A percentile compares a stretch with the other conserved stretches of the same genome.
phyloP scores from a whole-genome alignment of 2,329 filamentous ascomycete genomes.

The Sporothrix euskadiensis region DNA sequence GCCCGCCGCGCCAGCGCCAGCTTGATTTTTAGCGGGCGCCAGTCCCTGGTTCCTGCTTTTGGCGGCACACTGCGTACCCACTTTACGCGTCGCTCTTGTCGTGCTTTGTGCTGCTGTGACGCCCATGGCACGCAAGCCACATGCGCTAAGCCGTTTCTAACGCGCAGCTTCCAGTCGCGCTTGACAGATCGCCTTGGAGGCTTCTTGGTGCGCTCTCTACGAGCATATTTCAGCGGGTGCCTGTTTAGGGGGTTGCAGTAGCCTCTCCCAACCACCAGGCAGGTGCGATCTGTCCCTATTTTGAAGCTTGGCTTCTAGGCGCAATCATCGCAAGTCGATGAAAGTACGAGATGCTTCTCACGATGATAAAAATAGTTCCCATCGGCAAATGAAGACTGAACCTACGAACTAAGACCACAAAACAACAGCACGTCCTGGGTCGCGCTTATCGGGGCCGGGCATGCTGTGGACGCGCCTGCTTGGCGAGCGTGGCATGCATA shows the following conservation, averaged over 20 bases:
- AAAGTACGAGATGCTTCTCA: background rate
- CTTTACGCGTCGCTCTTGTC: constrained; percentile 26
- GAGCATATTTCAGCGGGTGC: background rate
- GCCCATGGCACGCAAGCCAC: constrained; percentile 12
- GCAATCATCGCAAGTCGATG: background rate
- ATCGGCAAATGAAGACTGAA: background rate
- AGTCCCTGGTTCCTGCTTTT: constrained; percentile 13
- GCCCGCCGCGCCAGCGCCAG: background rate
- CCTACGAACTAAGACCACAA: background rate
- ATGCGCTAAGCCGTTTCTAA: constrained; percentile 9
- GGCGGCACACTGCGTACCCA: constrained; percentile 9
- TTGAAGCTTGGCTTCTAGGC: background rate
- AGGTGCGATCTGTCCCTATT: background rate
- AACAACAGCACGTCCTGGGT: background rate
- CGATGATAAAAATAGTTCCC: background rate
- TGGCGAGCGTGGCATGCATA: constrained; percentile 20
- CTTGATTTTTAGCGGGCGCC: background rate
- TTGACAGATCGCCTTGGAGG: background rate
- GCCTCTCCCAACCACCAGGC: background rate
- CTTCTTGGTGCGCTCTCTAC: background rate
- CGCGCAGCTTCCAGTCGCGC: background rate
- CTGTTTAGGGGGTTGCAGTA: constrained; percentile 15
- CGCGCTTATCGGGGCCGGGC: background rate
- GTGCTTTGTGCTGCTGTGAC: constrained; percentile 1
- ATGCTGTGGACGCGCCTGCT: constrained; percentile 1